Evolutionary conservation across 1,284 basidiomycete genomes (phyloP).

Genomic region (Irpex sp.): DNA sequence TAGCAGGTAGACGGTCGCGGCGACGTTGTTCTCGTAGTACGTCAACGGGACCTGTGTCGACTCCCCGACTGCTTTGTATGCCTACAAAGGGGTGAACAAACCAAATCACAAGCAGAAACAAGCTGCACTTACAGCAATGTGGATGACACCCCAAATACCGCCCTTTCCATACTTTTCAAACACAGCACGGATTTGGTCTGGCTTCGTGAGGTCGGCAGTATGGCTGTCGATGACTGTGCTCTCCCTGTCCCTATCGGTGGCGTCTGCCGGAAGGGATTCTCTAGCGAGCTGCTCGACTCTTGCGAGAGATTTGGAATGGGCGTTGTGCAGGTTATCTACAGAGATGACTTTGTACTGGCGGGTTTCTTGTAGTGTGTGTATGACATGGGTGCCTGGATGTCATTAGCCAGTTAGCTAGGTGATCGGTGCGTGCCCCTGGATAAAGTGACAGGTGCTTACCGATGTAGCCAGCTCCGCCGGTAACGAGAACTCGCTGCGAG

Average conservation of each 20-base stretch:
- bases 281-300: conserved; percentile 78
- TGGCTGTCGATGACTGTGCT: conserved; percentile 69
- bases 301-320: conserved; percentile 66
- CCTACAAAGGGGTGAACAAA: conserved; percentile 40
- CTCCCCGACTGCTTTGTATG: conserved; percentile 98
- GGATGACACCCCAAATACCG: conserved; percentile 96
- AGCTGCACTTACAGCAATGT: conserved; percentile 72
- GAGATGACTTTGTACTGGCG: conserved; percentile 87
- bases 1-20: conserved; percentile 77
- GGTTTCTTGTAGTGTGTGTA: conserved; percentile 81
- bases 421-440: neutral
- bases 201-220: conserved; percentile 69
- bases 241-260: conserved; percentile 59
- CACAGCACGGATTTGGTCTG: conserved; percentile 65
- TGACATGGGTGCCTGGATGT: conserved; percentile 80
- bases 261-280: conserved; percentile 57
- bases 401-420: neutral
- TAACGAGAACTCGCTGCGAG: conserved; percentile 65
- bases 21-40: conserved; percentile 91
- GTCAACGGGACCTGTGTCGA: conserved; percentile 91
- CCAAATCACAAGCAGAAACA: neutral
- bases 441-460: conserved; percentile 36
- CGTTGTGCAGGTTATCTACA: conserved; percentile 93
- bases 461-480: conserved; percentile 83
- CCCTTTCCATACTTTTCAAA: conserved; percentile 85